Conservation (phyloP, 2,329 filamentous ascomycete genomes). For the Claviceps purpurea region DNA sequence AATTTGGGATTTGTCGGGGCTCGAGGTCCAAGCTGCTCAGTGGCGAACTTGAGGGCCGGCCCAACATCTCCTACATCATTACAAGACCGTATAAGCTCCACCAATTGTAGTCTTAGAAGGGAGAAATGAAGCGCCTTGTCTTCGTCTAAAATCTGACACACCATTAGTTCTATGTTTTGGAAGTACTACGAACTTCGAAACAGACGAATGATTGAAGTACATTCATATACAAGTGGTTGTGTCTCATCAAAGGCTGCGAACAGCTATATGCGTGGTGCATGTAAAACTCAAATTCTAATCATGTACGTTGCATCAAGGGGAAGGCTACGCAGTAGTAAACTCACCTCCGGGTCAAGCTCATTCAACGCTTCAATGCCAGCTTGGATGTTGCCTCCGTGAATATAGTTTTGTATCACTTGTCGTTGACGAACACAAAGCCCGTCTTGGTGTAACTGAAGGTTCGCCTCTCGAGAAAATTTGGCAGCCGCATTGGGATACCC, state of each 20-base stretch:
- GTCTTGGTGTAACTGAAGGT: conserved; percentile 62
- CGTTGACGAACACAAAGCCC: conserved; percentile 61
- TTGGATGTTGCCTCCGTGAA: conserved; percentile 76
- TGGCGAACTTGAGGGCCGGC: conserved; percentile 76
- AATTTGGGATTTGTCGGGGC: conserved; percentile 73
- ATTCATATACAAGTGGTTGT: conserved; percentile 45
- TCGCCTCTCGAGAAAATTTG: conserved; percentile 89
- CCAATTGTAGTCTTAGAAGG: conserved; percentile 76
- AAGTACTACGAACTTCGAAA: neutral
- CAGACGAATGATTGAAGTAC: conserved; percentile 2
- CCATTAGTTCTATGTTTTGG: conserved; percentile 5
- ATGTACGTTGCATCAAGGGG: conserved; percentile 29
- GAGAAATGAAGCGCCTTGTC: conserved; percentile 79
- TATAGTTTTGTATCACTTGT: conserved; percentile 71
- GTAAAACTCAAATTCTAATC: conserved; percentile 87
- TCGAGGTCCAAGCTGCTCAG: conserved; percentile 71
- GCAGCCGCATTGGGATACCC: conserved; percentile 87
- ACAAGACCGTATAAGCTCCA: conserved; percentile 79
- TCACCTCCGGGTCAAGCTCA: conserved; percentile 80
- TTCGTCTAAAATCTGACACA: conserved; percentile 67
- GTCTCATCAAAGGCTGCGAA: conserved; percentile 80
- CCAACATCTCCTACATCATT: conserved; percentile 58
- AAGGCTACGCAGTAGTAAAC: conserved; percentile 17
- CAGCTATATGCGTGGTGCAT: conserved; percentile 99
- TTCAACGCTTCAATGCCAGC: conserved; percentile 78